A percentile compares a stretch with the other conserved stretches of the same genome.
These are phyloP conservation scores for Pholiota conissans DNA, from an alignment of 768 basidiomycete genomes.

Conservation along the genomic window DNA sequence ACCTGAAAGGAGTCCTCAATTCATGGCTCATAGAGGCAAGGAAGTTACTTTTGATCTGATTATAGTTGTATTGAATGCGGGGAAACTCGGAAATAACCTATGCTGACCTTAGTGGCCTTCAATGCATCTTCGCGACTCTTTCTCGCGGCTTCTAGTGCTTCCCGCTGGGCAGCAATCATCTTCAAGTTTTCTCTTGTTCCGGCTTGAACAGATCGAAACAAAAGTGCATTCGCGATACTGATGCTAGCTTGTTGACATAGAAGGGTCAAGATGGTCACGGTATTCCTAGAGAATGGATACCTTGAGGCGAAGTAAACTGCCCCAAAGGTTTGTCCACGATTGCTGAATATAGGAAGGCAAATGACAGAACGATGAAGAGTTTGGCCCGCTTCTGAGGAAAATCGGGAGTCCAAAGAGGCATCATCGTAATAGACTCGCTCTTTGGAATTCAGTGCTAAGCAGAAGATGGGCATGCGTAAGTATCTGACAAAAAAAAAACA, in stretches of 20 bases:
- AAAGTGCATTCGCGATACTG: conserved; percentile 71
- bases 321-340: conserved; percentile 74
- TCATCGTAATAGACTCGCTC: conserved; percentile 62
- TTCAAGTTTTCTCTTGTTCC: conserved; percentile 74
- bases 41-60: conserved; percentile 76
- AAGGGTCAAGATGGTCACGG: conserved; percentile 59
- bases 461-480: neutral
- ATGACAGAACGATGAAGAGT: conserved; percentile 60
- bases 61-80: too few species aligned
- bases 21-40: conserved; percentile 79
- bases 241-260: conserved; percentile 77
- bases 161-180: conserved; percentile 73
- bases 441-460: conserved; percentile 63
- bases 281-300: conserved; percentile 62
- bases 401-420: conserved; percentile 62
- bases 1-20: conserved; percentile 77
- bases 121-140: conserved; percentile 71
- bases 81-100: neutral
- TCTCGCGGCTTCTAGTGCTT: conserved; percentile 69
- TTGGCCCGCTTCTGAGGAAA: conserved; percentile 66
- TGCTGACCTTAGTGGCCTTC: conserved; percentile 65
- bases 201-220: conserved; percentile 73
- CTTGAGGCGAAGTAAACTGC: conserved; percentile 67
- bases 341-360: conserved; percentile 72
- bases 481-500: neutral